Conservation (phyloP, 495 filamentous ascomycete species). For the Penicillium manginii region DNA sequence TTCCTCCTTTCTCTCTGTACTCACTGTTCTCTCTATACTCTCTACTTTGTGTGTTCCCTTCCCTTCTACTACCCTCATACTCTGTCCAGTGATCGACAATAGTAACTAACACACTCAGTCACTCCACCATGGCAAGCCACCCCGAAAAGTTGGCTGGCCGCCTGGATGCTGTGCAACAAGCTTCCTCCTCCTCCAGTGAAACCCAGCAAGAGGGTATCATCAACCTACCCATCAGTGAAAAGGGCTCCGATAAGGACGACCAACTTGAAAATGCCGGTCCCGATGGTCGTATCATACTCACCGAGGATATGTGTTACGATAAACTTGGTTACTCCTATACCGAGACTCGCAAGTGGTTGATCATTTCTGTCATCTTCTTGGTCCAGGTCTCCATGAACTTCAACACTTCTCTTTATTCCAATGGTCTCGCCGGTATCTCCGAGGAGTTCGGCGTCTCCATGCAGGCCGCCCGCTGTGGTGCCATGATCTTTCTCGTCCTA, state of each 20-base stretch:
- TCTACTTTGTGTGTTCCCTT: not conserved
- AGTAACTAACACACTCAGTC: not conserved
- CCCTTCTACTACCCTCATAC: not conserved
- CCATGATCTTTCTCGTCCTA: conserved; percentile 61
- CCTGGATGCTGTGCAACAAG: conserved; percentile 38
- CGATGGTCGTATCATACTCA: conserved; percentile 48
- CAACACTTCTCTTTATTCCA: conserved; percentile 61
- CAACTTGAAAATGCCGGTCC: conserved; percentile 34
- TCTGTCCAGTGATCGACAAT: not conserved
- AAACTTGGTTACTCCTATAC: conserved; percentile 59
- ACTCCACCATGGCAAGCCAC: conserved; percentile 19
- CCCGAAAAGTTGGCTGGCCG: conserved; percentile 25
- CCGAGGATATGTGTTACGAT: conserved; percentile 61
- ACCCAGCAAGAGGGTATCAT: conserved; percentile 37
- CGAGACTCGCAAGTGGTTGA: conserved; percentile 59
- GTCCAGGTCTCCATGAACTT: conserved; percentile 64
- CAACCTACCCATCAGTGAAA: conserved; percentile 29
- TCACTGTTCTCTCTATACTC: not conserved
- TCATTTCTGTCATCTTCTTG: conserved; percentile 62
- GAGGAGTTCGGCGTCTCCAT: conserved; percentile 51
- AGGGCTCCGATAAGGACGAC: conserved; percentile 23
- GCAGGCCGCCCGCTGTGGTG: conserved; percentile 57
- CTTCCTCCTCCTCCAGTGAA: conserved; percentile 19
- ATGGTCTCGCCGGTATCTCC: conserved; percentile 53
- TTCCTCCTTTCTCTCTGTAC: conserved; percentile 4